These are phyloP conservation scores for Podospora pseudopauciseta DNA, from an alignment of 495 filamentous ascomycete species.

Conservation along the genomic window DNA sequence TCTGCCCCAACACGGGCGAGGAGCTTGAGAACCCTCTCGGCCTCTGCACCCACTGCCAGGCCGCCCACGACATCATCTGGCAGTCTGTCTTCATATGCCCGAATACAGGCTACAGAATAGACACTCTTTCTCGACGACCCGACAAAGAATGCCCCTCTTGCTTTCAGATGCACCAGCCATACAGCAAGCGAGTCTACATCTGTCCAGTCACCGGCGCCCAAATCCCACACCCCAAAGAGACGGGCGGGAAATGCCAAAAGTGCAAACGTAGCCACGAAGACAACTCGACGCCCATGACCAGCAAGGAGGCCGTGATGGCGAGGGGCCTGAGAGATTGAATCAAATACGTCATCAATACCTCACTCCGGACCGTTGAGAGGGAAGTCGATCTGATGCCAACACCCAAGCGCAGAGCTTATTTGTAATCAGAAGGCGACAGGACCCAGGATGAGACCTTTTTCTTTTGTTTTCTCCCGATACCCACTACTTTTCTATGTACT, in stretches of 20 bases:
- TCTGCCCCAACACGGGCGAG: constrained; percentile 30
- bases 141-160: constrained; percentile 32
- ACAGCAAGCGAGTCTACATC: constrained; percentile 32
- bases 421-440: background rate
- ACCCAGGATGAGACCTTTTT: background rate
- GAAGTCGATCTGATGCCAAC: background rate
- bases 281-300: constrained; percentile 29
- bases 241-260: constrained; percentile 28
- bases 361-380: background rate
- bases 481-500: background rate
- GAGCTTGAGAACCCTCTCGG: constrained; percentile 26
- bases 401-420: background rate
- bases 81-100: constrained; percentile 34
- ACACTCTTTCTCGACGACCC: constrained; percentile 16
- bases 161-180: constrained; percentile 32
- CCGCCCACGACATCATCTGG: constrained; percentile 35
- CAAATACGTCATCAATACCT: background rate
- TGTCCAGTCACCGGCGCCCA: constrained; percentile 33
- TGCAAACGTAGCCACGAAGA: constrained; percentile 30
- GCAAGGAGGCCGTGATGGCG: constrained; percentile 20
- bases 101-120: constrained; percentile 36
- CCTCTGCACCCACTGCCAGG: constrained; percentile 28
- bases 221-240: constrained; percentile 29
- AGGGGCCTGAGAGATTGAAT: constrained; percentile 3
- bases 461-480: background rate